Evolutionary conservation across 805 yeast species (phyloP).

Genomic region (Phaffomyces opuntiae): DNA sequence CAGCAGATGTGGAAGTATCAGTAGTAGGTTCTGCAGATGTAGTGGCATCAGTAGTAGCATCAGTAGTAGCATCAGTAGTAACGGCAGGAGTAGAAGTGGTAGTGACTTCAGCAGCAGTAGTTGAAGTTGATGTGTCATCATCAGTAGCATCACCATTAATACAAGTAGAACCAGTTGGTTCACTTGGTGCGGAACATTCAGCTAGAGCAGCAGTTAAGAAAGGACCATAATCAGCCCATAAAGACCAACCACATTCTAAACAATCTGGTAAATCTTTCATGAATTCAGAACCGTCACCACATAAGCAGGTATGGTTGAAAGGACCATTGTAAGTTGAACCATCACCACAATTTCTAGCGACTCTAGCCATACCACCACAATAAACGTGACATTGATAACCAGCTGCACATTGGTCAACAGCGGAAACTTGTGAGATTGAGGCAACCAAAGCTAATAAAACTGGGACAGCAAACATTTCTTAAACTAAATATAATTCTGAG

Average conservation of each 20-base stretch:
- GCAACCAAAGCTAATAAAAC: background rate
- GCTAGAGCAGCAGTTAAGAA: constrained; percentile 21
- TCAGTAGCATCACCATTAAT: constrained; percentile 8
- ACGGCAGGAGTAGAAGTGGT: background rate
- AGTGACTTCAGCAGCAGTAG: background rate
- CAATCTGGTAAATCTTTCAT: constrained; percentile 15
- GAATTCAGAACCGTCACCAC: constrained; percentile 14
- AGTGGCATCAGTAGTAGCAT: background rate
- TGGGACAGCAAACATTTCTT: background rate
- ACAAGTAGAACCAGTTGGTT: constrained; percentile 24
- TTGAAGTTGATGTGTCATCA: background rate
- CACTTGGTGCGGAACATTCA: constrained; percentile 19
- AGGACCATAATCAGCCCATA: constrained; percentile 26
- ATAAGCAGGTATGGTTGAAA: constrained; percentile 15
- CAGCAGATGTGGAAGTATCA: background rate
- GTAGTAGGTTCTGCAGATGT: background rate
- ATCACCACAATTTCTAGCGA: constrained; percentile 21
- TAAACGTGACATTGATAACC: background rate
- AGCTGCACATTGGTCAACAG: background rate
- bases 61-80: background rate
- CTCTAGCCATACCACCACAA: constrained; percentile 24
- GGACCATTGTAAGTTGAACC: constrained; percentile 13
- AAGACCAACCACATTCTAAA: constrained; percentile 31
- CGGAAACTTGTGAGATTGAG: background rate
- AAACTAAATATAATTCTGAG: no score